Evolutionary conservation across 2,329 filamentous ascomycete genomes (phyloP), one percentile per base, ranked within the genome.

Genomic region (Fusarium kyushuense): DNA sequence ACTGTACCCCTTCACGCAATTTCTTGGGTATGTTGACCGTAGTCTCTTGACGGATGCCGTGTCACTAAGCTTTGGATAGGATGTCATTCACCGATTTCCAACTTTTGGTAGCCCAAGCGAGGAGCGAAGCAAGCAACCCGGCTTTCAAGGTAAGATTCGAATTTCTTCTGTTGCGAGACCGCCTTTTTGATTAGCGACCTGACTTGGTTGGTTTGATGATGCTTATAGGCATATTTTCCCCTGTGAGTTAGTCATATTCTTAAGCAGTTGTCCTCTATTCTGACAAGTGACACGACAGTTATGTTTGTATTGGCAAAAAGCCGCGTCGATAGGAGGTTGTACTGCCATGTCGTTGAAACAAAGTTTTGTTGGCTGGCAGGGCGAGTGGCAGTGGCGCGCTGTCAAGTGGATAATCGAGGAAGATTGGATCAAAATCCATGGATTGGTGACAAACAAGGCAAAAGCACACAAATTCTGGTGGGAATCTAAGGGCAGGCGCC

Each of bases 281-380:
- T 73, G 30, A 73, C 46, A 8, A 43, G 42, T 63, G 38, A 19
- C 38, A 60, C 43, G 43, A 53, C 59, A 89, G 87, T 66, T 89
- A 90, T 74, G 84, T 90, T 36, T 89, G 86, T 66, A 89, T 90
- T 69, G 88, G 87, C 49, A 82, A 83, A 65, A 90, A 90, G 67
- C 84, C 85, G 57, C 68, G 59, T 47, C 64, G 68, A 59, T 74
- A 52, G 71, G 21, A 32, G 14, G 43, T 48, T 38, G n/a, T 12
- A 30, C 23, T 40, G 32, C 47, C n/a, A 51, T 47, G 67, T 62
- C 46, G 71, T 71, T 67, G 62, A 68, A 68, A 62, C 66, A 74
- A 73, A 57, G 70, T 74, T 74, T 72, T 48, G 67, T 52, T 58
- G 54, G 58, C 41, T 54, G 58, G 48, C 47, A 59, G 60, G 58